These are phyloP conservation scores for Hypsizygus ulmarius DNA, from an alignment of 1,284 basidiomycete genomes.

Conservation along the genomic window DNA sequence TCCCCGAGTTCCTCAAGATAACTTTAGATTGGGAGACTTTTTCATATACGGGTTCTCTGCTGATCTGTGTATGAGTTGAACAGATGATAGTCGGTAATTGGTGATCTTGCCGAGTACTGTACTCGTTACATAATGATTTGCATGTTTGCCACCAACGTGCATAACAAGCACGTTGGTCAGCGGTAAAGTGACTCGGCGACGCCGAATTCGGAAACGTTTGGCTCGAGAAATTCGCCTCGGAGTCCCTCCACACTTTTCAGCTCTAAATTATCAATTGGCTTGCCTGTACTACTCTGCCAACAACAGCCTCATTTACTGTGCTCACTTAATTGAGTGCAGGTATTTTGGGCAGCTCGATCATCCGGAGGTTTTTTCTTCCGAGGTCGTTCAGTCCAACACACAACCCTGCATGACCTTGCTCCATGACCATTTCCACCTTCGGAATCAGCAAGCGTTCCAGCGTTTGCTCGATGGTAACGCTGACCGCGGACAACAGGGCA, in stretches of 20 bases:
- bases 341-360: slow-evolving; percentile 20
- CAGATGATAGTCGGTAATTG: no score
- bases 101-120: no score
- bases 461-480: slow-evolving; percentile 64
- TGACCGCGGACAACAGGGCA: slow-evolving; percentile 33
- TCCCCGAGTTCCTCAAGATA: no score
- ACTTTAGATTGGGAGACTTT: no score
- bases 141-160: slow-evolving; percentile 3
- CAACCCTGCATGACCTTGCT: slow-evolving; percentile 68
- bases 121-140: no score
- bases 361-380: slow-evolving; percentile 24
- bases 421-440: slow-evolving; percentile 77
- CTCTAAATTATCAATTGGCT: slow-evolving; percentile 7
- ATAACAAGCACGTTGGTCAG: slow-evolving; percentile 18
- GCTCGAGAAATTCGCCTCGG: not conserved
- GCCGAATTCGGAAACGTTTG: slow-evolving; percentile 6
- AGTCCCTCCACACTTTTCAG: slow-evolving; percentile 3
- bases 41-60: no score
- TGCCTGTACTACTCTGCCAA: slow-evolving; percentile 6
- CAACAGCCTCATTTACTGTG: slow-evolving; percentile 12
- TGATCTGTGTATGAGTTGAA: no score
- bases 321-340: slow-evolving; percentile 15
- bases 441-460: slow-evolving; percentile 80
- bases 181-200: not conserved
- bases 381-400: slow-evolving; percentile 32